Evolutionary conservation across 129 eudicot genomes (phyloP).

Genomic region (Flaveria linearis): DNA sequence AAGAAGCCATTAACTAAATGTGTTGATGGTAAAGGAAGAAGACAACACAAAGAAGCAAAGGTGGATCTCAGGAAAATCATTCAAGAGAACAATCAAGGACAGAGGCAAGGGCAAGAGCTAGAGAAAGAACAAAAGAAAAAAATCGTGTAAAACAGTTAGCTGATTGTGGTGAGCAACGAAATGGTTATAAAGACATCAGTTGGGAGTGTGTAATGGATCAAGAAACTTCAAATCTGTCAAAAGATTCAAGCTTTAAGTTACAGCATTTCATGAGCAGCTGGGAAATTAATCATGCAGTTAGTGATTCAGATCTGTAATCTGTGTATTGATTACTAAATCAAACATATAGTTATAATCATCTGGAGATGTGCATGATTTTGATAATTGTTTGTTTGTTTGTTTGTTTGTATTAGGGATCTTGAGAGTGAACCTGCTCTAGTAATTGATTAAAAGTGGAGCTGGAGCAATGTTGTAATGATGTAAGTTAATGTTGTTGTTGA

Average conservation of each 20-base stretch:
- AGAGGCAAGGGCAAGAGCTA: slow-evolving; percentile 80
- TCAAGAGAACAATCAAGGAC: slow-evolving; percentile 52
- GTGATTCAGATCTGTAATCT: slow-evolving; percentile 12
- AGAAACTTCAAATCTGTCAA: neutral
- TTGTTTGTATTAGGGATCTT: neutral
- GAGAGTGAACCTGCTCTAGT: neutral
- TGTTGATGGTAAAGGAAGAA: slow-evolving; percentile 21
- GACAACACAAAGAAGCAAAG: neutral
- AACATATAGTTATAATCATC: neutral
- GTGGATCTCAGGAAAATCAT: slow-evolving; percentile 13
- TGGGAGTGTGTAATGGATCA: neutral
- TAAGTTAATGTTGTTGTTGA: slow-evolving; percentile 14
- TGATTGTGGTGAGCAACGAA: neutral
- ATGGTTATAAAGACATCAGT: slow-evolving; percentile 6
- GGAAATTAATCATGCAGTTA: neutral
- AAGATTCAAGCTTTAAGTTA: slow-evolving; percentile 22
- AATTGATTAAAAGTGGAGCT: neutral
- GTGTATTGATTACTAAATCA: neutral
- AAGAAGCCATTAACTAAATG: slow-evolving; percentile 11
- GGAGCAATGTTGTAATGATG: slow-evolving; percentile 22
- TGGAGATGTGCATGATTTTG: neutral
- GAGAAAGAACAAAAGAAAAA: slow-evolving; percentile 49
- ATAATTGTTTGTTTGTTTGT: slow-evolving; percentile 9
- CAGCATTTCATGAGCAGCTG: slow-evolving; percentile 9
- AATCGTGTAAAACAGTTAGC: slow-evolving; percentile 15